These are phyloP conservation scores for Styphnolobium japonicum DNA, from an alignment of 306 rosid species.

Conservation along the genomic window DNA sequence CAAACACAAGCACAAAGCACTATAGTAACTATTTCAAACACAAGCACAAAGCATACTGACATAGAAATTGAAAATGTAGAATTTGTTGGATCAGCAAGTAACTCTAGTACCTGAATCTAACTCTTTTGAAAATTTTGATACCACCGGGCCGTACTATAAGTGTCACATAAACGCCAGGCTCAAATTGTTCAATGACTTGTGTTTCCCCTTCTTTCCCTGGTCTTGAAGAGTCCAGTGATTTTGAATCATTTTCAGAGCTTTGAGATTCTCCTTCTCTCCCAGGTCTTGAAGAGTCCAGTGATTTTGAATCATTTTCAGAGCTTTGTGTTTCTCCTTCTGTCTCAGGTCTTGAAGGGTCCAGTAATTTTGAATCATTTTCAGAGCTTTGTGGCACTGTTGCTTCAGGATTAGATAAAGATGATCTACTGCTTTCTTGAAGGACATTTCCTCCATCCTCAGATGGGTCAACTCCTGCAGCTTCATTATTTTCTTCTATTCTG, in stretches of 20 bases:
- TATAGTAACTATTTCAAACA: neutral
- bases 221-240: slow-evolving; percentile 35
- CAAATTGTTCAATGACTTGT: slow-evolving; percentile 78
- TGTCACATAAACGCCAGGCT: slow-evolving; percentile 84
- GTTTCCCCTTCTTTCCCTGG: slow-evolving; percentile 36
- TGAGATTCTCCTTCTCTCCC: slow-evolving; percentile 44
- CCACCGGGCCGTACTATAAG: slow-evolving; percentile 48
- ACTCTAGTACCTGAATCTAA: slow-evolving; percentile 81
- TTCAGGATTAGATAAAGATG: slow-evolving; percentile 35
- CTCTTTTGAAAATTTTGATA: slow-evolving; percentile 53
- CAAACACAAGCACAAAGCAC: no score
- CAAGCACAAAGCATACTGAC: neutral
- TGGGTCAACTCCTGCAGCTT: slow-evolving; percentile 19
- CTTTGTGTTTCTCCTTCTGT: slow-evolving; percentile 50
- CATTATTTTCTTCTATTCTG: slow-evolving; percentile 22
- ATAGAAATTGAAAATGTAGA: slow-evolving; percentile 6
- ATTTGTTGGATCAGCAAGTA: neutral
- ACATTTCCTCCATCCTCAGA: slow-evolving; percentile 37
- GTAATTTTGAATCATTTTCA: slow-evolving; percentile 38
- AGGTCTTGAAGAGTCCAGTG: slow-evolving; percentile 31
- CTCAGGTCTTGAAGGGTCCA: slow-evolving; percentile 25
- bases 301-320: slow-evolving; percentile 40
- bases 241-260: slow-evolving; percentile 43
- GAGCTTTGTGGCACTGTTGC: slow-evolving; percentile 31
- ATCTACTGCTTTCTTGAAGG: slow-evolving; percentile 30